Evolutionary conservation across 2,329 filamentous ascomycete genomes (phyloP), one percentile per base, ranked within the genome.

Genomic region (Apiospora koreana): DNA sequence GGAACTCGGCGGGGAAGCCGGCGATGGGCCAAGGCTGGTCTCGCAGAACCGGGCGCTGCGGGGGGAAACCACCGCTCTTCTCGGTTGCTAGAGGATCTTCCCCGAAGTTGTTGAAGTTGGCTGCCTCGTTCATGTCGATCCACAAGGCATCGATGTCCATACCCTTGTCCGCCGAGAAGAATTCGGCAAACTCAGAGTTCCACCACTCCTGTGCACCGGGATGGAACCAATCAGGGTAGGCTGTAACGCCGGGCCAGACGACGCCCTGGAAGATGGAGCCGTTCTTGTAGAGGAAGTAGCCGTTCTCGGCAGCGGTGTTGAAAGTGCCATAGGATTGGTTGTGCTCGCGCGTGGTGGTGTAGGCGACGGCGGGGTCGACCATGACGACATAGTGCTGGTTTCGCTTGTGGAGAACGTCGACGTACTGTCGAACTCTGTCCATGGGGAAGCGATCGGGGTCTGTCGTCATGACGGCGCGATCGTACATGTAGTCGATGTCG

Each of bases 141-240:
- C 92, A 95, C 1, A 95, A 83, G 1, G 88, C 93, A 72, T 95
- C 93, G 66, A 95, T 91, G 73, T 95, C 88, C 21, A 95, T 85
- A 41, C 93, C 93, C 1, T 81, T 85, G 0, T 89, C 83, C 0
- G 86, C 80, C 71, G 86, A 80, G 81, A 95, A 94, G 82, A 93
- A 93, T 1, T 77, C 79, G 0, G 77, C 79, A 74, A 95, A 91
- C 77, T 95, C 87, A 5, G 85, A 84, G 73, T 89, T 89, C 93
- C 93, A 95, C 79, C 90, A 96, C 1, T 81, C 76, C 65, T 89
- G 86, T 1, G 89, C 88, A 68, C 89, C 88, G 9, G 86, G 85
- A 23, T 89, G 83, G 77, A 94, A 94, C 93, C 93, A 95, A 78
- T 95, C 93, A 0, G 92, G 92, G 80, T 91, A 94, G 14, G 87